These are phyloP conservation scores for Aulographum hederae DNA, from an alignment of 2,329 filamentous ascomycete species.

Conservation along the genomic window DNA sequence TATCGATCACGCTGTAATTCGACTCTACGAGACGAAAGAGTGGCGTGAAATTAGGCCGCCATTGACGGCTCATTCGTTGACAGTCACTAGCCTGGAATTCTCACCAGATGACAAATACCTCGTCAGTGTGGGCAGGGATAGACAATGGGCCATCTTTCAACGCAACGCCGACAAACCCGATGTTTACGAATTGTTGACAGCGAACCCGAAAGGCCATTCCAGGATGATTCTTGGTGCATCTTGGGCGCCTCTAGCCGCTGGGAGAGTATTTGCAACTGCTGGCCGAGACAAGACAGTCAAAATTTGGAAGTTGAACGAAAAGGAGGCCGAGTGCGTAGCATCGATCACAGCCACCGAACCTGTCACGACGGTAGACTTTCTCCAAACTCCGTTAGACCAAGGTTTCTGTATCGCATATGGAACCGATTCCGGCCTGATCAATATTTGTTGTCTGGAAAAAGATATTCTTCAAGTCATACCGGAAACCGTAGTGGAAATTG, in stretches of 20 bases:
- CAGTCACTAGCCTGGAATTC: constrained; percentile 68
- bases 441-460: constrained; percentile 8
- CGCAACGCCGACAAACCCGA: constrained; percentile 21
- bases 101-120: constrained; percentile 55
- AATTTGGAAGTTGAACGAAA: not conserved
- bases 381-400: not conserved
- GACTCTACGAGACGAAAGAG: constrained; percentile 67
- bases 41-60: constrained; percentile 83
- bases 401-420: constrained; percentile 10
- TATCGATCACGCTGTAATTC: constrained; percentile 83
- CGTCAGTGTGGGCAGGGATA: constrained; percentile 76
- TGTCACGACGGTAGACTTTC: not conserved
- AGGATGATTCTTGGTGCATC: constrained; percentile 82
- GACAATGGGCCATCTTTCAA: constrained; percentile 76
- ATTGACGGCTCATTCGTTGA: constrained; percentile 70
- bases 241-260: constrained; percentile 44
- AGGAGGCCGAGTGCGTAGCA: not conserved
- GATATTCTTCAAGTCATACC: constrained; percentile 3
- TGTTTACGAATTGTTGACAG: constrained; percentile 39
- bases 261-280: constrained; percentile 59
- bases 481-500: constrained; percentile 4
- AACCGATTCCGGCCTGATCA: constrained; percentile 12
- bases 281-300: constrained; percentile 70
- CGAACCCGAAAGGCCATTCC: constrained; percentile 70
- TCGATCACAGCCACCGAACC: not conserved